Evolutionary conservation across 2,329 filamentous ascomycete species (phyloP), one percentile per base, ranked within the genome.

Genomic region (Trichoderma semiorbis): DNA sequence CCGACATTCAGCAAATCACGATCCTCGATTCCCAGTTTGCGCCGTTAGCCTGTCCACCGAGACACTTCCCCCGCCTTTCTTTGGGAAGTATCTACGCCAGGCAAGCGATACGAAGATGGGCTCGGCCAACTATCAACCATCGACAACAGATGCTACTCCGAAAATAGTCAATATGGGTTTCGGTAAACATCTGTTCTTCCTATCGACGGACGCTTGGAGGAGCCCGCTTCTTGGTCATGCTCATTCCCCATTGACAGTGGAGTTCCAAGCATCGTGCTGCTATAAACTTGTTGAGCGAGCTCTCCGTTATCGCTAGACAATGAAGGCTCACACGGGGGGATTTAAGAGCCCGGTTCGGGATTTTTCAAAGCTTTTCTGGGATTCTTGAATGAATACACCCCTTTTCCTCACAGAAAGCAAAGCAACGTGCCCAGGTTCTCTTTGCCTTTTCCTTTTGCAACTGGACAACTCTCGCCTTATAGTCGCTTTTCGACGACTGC

Each of bases 1-100:
- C 71, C 71, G 71, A 72, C 71, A 60, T 70, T 30, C 11, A 43
- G 39, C 66, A 39, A 70, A 65, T 72, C 36, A 47, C 63, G 11
- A 1, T 2, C 5, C 28, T n/a, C n/a, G 4, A 12, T 2, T 5
- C 5, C 11, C 28, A 24, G 10, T 53, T 3, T 34, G n/a, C 18
- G 3, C 21, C 43, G 24, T 53, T 39, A 34, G 28, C 24, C 30
- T 24, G 11, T 14, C 43, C 30, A 36, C 12, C 39, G 8, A 65
- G n/a, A 7, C 6, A 21, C 18, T 24, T 24, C 18, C 21, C 21
- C 21, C 60, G 32, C 10, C 24, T 10, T 63, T n/a, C 16, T n/a
- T n/a, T 64, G 10, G 21, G 39, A 16, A 24, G n/a, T 47, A 26
- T 39, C 24, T 32, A 32, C n/a, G 16, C 39, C 28, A 50, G 24